Conservation (phyloP, 805 yeast genomes). For the Wickerhamomyces strasburgensis region DNA sequence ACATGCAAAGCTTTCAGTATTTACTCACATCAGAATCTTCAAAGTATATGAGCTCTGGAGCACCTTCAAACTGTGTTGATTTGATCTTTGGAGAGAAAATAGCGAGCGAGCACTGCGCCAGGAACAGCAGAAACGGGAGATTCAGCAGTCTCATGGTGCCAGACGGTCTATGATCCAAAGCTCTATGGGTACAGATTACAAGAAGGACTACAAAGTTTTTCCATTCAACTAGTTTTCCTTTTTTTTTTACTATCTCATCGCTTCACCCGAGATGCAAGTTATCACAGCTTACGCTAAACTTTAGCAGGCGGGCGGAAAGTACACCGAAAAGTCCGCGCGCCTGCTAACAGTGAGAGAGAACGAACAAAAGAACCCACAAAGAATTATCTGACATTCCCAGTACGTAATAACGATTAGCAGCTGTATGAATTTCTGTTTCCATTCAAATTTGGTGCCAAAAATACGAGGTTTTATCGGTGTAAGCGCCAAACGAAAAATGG, state of each 20-base stretch:
- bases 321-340: neutral
- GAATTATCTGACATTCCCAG: no score
- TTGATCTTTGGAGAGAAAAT: constrained; percentile 25
- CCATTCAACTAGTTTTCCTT: no score
- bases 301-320: neutral
- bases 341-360: no score
- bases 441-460: neutral
- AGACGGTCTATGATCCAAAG: neutral
- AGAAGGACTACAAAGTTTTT: no score
- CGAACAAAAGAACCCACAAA: no score
- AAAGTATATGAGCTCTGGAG: constrained; percentile 29
- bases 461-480: neutral
- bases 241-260: neutral
- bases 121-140: constrained; percentile 9
- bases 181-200: no score
- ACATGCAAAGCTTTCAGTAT: no score
- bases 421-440: no score
- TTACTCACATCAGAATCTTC: constrained; percentile 28
- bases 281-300: no score
- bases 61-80: constrained; percentile 15
- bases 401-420: no score
- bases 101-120: constrained; percentile 12
- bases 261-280: neutral
- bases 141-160: constrained; percentile 6
- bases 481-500: neutral